Conservation (phyloP, 2,329 filamentous ascomycete genomes). For the Penicillium sp. region DNA sequence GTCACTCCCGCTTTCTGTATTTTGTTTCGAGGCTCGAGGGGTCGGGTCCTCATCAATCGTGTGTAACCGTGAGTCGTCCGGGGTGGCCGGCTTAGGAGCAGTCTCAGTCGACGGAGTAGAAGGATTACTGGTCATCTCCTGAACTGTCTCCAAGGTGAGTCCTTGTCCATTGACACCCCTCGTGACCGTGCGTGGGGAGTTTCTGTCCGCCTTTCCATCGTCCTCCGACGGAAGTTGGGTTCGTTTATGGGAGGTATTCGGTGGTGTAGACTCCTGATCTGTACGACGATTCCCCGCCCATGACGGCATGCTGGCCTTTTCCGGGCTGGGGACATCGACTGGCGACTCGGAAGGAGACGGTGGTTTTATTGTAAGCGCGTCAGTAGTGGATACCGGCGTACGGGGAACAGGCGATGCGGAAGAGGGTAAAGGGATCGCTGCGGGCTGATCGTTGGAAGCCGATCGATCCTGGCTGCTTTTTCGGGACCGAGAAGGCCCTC, state of each 20-base stretch:
- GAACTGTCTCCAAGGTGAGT: slow-evolving; percentile 79
- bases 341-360: slow-evolving; percentile 60
- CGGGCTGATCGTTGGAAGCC: slow-evolving; percentile 41
- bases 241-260: slow-evolving; percentile 40
- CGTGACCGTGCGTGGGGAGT: slow-evolving; percentile 51
- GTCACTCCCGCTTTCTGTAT: slow-evolving; percentile 60
- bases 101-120: slow-evolving; percentile 59
- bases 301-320: slow-evolving; percentile 56
- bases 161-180: slow-evolving; percentile 59
- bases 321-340: slow-evolving; percentile 61
- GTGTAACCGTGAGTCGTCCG: slow-evolving; percentile 36
- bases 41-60: slow-evolving; percentile 40
- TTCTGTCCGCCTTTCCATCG: slow-evolving; percentile 37
- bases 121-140: slow-evolving; percentile 75
- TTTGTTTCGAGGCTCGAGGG: slow-evolving; percentile 43
- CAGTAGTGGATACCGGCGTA: slow-evolving; percentile 66
- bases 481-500: slow-evolving; percentile 55
- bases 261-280: slow-evolving; percentile 31
- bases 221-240: slow-evolving; percentile 27
- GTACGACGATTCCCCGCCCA: slow-evolving; percentile 31
- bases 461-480: slow-evolving; percentile 65
- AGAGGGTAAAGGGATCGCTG: slow-evolving; percentile 44
- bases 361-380: slow-evolving; percentile 53
- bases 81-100: slow-evolving; percentile 40
- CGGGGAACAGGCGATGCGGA: slow-evolving; percentile 61